These are phyloP conservation scores for Diaporthe sp. DNA, from an alignment of 2,329 filamentous ascomycete genomes.

Conservation along the genomic window DNA sequence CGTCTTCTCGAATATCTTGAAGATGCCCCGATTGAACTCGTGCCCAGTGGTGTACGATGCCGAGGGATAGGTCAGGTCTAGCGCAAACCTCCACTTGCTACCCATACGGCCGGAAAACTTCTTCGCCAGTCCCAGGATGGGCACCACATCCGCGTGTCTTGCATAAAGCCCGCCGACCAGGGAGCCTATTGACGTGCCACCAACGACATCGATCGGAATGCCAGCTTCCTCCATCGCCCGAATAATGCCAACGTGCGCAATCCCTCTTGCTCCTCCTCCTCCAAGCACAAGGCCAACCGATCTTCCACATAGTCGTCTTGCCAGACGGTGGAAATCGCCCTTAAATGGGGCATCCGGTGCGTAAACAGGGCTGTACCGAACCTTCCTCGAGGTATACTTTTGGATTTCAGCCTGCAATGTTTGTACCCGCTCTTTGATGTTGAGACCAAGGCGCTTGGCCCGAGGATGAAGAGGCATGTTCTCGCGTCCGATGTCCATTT, in stretches of 20 bases:
- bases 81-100: conserved; percentile 97
- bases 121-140: conserved; percentile 96
- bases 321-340: conserved; percentile 94
- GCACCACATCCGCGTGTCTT: conserved; percentile 94
- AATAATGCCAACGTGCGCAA: conserved; percentile 94
- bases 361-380: conserved; percentile 90
- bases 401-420: conserved; percentile 97
- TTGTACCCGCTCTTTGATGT: conserved; percentile 92
- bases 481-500: conserved; percentile 89
- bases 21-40: conserved; percentile 98
- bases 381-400: conserved; percentile 94
- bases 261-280: conserved; percentile 91
- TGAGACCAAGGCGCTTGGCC: conserved; percentile 84
- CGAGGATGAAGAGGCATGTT: conserved; percentile 82
- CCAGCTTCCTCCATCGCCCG: conserved; percentile 95
- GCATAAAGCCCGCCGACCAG: conserved; percentile 97
- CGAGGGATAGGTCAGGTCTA: conserved; percentile 96
- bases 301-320: conserved; percentile 90
- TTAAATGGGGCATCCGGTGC: conserved; percentile 94
- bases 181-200: conserved; percentile 94
- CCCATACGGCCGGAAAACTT: conserved; percentile 99
- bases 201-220: conserved; percentile 94
- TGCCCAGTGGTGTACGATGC: conserved; percentile 98
- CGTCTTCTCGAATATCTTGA: conserved; percentile 96
- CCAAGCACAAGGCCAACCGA: conserved; percentile 95